A percentile compares a stretch with the other conserved stretches of the same genome.
These are phyloP conservation scores for Ogataea pini DNA, from an alignment of 805 yeast species.

Conservation along the genomic window DNA sequence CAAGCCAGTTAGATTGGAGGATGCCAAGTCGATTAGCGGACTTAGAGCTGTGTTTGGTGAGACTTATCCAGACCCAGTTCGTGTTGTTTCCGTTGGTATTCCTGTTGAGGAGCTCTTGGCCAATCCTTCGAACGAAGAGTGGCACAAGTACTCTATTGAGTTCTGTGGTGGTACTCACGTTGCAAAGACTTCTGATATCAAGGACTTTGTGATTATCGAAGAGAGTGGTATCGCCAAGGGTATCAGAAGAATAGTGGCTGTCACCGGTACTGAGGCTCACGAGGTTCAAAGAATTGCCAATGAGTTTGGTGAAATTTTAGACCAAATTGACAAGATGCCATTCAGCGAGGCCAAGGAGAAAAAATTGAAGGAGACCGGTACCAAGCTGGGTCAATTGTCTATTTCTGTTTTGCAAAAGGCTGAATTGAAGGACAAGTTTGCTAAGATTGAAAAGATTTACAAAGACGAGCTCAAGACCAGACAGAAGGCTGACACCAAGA, in stretches of 20 bases:
- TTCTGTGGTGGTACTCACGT: slow-evolving; percentile 99
- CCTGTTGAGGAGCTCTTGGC: slow-evolving; percentile 79
- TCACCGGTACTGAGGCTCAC: slow-evolving; percentile 87
- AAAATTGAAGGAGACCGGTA: slow-evolving; percentile 79
- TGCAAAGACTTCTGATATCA: slow-evolving; percentile 86
- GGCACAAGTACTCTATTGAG: slow-evolving; percentile 82
- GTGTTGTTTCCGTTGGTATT: slow-evolving; percentile 94
- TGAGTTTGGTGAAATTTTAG: slow-evolving; percentile 65
- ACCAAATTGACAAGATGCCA: slow-evolving; percentile 59
- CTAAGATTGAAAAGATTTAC: slow-evolving; percentile 77
- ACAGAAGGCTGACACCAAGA: slow-evolving; percentile 86
- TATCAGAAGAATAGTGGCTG: slow-evolving; percentile 96
- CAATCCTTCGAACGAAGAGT: slow-evolving; percentile 69
- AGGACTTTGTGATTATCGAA: slow-evolving; percentile 84
- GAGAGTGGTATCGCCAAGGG: slow-evolving; percentile 99
- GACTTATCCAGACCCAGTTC: slow-evolving; percentile 97
- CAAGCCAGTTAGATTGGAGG: slow-evolving; percentile 73
- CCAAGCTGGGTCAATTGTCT: slow-evolving; percentile 74
- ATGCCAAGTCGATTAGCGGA: slow-evolving; percentile 76
- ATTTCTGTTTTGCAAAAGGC: slow-evolving; percentile 83
- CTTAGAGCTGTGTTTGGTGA: slow-evolving; percentile 98
- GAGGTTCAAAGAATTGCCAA: slow-evolving; percentile 84
- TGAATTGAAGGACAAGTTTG: slow-evolving; percentile 70
- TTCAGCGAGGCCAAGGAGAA: slow-evolving; percentile 81
- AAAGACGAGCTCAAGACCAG: slow-evolving; percentile 85